Percentiles rank a stretch among this genome's conserved stretches.
phyloP scores from a whole-genome alignment of 176 grass and related monocot genomes.

The Echinochloa phyllopogon region DNA sequence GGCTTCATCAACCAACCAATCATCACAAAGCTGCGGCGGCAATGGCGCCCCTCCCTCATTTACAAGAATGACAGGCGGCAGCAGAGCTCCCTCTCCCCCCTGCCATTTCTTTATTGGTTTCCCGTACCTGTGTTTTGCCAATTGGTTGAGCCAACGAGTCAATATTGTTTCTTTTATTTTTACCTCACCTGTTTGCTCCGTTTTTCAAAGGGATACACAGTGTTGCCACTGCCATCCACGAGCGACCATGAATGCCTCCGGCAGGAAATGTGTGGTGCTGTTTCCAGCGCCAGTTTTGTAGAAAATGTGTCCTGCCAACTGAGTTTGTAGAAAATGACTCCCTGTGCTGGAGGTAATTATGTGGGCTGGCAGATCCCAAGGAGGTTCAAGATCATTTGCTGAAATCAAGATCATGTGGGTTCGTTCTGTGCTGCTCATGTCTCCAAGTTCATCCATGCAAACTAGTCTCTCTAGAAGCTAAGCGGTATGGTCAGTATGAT shows the following conservation, averaged over 20 bases:
- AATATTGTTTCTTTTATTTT: neutral
- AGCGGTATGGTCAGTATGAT: neutral
- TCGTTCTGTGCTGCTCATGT: neutral
- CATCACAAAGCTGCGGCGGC: conserved; percentile 46
- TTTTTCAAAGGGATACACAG: conserved; percentile 20
- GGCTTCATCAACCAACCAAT: conserved; percentile 66
- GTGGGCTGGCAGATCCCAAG: conserved; percentile 26
- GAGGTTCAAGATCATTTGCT: neutral
- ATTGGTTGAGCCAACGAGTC: conserved; percentile 32
- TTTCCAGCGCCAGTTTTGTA: conserved; percentile 21
- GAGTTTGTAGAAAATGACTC: no score
- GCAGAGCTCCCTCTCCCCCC: neutral
- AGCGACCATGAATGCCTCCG: conserved; percentile 34
- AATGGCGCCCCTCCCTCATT: conserved; percentile 39
- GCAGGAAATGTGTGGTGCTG: conserved; percentile 36
- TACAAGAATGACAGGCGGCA: conserved; percentile 48
- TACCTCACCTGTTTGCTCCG: neutral
- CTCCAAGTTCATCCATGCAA: neutral
- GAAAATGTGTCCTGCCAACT: conserved; percentile 41
- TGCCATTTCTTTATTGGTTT: conserved; percentile 5
- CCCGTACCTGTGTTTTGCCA: conserved; percentile 31
- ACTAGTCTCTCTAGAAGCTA: neutral
- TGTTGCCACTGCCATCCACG: conserved; percentile 31
- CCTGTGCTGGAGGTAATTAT: conserved; percentile 13
- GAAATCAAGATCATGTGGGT: neutral